Evolutionary conservation across 257 asterid species (phyloP).

Genomic region (Leonotis leonurus): DNA sequence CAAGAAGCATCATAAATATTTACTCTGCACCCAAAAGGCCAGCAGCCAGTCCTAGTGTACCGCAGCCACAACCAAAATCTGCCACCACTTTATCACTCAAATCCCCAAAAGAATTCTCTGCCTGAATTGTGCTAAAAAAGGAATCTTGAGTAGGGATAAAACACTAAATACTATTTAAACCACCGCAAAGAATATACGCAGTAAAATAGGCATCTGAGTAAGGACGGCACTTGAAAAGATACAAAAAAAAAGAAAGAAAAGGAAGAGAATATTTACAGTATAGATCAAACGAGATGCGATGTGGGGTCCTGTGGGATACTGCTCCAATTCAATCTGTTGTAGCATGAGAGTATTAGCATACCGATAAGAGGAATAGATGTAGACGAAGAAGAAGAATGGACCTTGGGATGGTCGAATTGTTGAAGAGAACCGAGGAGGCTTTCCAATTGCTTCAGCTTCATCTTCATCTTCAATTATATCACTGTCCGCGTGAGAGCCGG

Average conservation of each 20-base stretch:
- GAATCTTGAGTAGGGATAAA: neutral
- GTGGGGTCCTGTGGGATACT: conserved; percentile 96
- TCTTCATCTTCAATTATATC: neutral
- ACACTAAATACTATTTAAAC: neutral
- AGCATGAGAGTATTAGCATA: neutral
- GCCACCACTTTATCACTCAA: conserved; percentile 79
- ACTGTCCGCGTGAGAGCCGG: neutral
- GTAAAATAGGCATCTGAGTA: conserved; percentile 10
- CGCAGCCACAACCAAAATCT: conserved; percentile 97
- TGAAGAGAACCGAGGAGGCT: conserved; percentile 16
- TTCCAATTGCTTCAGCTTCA: conserved; percentile 23
- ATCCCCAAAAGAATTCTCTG: conserved; percentile 87
- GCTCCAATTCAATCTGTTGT: conserved; percentile 82
- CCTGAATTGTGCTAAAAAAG: conserved; percentile 32
- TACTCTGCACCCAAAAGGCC: conserved; percentile 86
- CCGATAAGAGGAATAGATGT: neutral
- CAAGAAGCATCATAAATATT: conserved; percentile 12
- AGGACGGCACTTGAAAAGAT: neutral
- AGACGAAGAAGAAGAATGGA: conserved; percentile 3
- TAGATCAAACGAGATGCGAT: conserved; percentile 87
- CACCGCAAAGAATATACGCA: neutral
- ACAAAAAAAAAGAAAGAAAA: neutral
- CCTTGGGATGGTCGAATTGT: conserved; percentile 36
- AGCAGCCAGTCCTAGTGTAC: conserved; percentile 92
- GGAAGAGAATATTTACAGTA: conserved; percentile 40